Evolutionary conservation across 345 rosid genomes (phyloP).

Genomic region (Kernera saxatilis): DNA sequence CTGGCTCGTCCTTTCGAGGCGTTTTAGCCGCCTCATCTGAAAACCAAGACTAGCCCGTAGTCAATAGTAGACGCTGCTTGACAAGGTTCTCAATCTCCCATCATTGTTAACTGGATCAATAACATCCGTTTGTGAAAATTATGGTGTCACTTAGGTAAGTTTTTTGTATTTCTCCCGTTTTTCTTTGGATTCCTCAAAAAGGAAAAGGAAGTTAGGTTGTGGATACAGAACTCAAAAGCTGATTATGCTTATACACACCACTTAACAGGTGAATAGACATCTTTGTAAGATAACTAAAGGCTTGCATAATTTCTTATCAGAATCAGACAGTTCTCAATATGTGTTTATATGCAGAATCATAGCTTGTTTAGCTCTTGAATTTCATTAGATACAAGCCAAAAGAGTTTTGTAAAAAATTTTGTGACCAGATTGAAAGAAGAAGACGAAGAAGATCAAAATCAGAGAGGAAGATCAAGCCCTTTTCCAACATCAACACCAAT

Average conservation of each 20-base stretch:
- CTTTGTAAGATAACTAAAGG: constrained; percentile 21
- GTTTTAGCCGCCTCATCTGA: constrained; percentile 8
- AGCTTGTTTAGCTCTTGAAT: not conserved
- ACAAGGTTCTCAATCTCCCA: constrained; percentile 15
- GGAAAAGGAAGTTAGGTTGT: constrained; percentile 17
- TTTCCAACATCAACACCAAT: constrained; percentile 82
- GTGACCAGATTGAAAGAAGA: not conserved
- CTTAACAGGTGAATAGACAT: constrained; percentile 3
- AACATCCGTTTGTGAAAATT: constrained; percentile 17
- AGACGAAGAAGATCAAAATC: constrained; percentile 21
- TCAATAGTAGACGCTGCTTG: constrained; percentile 11
- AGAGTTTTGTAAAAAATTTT: not conserved
- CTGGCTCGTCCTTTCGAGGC: not conserved
- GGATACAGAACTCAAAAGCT: constrained; percentile 17
- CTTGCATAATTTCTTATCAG: not conserved
- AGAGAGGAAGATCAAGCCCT: constrained; percentile 83
- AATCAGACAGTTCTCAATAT: not conserved
- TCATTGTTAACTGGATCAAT: constrained; percentile 7
- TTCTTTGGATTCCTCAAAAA: not conserved
- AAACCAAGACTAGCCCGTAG: not conserved
- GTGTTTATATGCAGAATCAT: not conserved
- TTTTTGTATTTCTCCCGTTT: not conserved
- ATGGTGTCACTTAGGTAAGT: constrained; percentile 3
- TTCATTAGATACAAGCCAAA: not conserved
- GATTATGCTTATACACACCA: constrained; percentile 21